These are phyloP conservation scores for Moricandia moricandioides DNA, from an alignment of 345 rosid species.

Conservation along the genomic window DNA sequence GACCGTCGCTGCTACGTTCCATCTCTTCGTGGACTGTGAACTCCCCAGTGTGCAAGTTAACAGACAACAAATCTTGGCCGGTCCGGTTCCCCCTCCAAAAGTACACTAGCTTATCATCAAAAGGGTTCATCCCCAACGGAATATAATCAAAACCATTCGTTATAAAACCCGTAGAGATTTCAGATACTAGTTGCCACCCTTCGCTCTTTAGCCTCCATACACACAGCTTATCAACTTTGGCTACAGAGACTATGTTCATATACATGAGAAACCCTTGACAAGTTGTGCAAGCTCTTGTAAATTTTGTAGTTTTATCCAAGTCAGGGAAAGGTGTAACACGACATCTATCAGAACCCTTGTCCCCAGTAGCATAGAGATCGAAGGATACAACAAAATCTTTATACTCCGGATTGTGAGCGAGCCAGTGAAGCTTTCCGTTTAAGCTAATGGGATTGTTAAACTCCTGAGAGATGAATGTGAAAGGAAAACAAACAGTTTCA, in stretches of 20 bases:
- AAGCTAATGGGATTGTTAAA: not conserved
- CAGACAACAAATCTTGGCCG: not conserved
- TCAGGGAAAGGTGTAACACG: not conserved
- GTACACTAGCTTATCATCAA: not conserved
- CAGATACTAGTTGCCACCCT: not conserved
- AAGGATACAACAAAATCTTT: not conserved
- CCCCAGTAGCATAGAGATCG: not conserved
- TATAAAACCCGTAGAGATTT: not conserved
- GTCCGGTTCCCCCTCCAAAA: not conserved
- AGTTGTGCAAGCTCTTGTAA: not conserved
- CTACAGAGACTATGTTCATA: not conserved
- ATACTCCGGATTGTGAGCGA: not conserved
- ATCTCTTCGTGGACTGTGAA: not conserved
- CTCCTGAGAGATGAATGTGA: not conserved
- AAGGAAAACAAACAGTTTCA: not conserved
- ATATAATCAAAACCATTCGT: not conserved
- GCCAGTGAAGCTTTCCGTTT: slow-evolving; percentile 19
- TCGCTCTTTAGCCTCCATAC: not conserved
- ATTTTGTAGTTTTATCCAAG: not conserved
- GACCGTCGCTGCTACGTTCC: not conserved
- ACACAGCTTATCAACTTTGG: not conserved
- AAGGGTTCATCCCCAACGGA: not conserved
- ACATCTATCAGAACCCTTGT: not conserved
- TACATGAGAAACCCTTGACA: not conserved
- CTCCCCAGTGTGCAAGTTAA: not conserved